phyloP scores from a whole-genome alignment of 2,329 filamentous ascomycete genomes.

The Aspergillus sp. region DNA sequence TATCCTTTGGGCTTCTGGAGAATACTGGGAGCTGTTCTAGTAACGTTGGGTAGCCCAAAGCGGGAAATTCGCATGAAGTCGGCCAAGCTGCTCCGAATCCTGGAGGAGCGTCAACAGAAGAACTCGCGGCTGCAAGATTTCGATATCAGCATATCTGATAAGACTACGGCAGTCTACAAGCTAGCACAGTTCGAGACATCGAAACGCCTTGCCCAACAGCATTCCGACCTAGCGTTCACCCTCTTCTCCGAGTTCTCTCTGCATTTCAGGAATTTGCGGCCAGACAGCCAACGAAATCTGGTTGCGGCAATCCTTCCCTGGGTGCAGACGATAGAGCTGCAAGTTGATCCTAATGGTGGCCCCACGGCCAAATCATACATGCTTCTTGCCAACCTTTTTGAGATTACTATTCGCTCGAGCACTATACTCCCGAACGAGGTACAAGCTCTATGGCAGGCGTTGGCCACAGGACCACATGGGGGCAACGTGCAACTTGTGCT shows the following conservation, averaged over 20 bases:
- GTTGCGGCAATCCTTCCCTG: constrained; percentile 92
- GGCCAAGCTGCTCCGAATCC: constrained; percentile 71
- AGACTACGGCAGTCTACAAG: constrained; percentile 97
- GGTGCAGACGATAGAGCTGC: constrained; percentile 92
- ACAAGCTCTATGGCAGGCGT: constrained; percentile 93
- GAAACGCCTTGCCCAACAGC: constrained; percentile 81
- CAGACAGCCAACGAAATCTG: constrained; percentile 85
- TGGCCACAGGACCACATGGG: constrained; percentile 87
- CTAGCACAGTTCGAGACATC: constrained; percentile 96
- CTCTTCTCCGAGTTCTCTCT: constrained; percentile 94
- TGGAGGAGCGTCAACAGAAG: constrained; percentile 80
- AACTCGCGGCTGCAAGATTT: constrained; percentile 94
- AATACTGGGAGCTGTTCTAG: constrained; percentile 81
- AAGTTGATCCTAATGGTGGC: constrained; percentile 86
- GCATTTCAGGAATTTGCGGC: constrained; percentile 84
- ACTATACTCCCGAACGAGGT: constrained; percentile 91
- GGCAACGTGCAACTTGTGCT: constrained; percentile 93
- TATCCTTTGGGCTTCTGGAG: constrained; percentile 89
- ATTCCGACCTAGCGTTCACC: constrained; percentile 84
- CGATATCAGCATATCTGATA: constrained; percentile 97
- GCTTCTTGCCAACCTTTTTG: constrained; percentile 87
- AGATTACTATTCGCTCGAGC: constrained; percentile 92
- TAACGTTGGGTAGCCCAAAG: constrained; percentile 88
- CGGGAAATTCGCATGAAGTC: constrained; percentile 88
- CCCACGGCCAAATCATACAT: constrained; percentile 93